Conservation (phyloP, 257 asterid genomes). For the Penstemon davidsonii region DNA sequence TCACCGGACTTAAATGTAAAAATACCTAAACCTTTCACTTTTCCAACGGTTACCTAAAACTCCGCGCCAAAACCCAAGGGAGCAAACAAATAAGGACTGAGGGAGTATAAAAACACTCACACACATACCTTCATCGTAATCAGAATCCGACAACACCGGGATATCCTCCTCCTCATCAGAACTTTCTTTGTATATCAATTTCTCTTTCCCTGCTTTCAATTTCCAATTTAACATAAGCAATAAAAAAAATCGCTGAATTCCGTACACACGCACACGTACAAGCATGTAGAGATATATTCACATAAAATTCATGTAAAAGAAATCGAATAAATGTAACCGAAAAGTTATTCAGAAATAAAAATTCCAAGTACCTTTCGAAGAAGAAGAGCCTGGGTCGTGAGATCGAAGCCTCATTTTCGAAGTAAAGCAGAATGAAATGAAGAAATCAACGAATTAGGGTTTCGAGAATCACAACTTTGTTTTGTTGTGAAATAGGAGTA, state of each 20-base stretch:
- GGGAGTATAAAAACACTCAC: background rate
- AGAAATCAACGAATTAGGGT: constrained; percentile 26
- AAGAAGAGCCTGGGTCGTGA: constrained; percentile 29
- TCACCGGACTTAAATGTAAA: background rate
- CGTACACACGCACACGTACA: background rate
- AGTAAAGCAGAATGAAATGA: background rate
- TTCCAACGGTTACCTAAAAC: no score
- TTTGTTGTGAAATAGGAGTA: background rate
- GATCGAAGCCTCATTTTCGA: constrained; percentile 45
- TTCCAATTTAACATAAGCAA: constrained; percentile 8
- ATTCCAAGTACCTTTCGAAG: constrained; percentile 35
- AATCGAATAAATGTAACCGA: no score
- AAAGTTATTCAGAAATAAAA: background rate
- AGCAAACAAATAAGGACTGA: background rate
- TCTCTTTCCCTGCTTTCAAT: constrained; percentile 36
- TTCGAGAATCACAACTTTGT: background rate
- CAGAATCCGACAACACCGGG: constrained; percentile 33
- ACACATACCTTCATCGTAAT: constrained; percentile 34
- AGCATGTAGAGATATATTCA: background rate
- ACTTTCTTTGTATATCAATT: constrained; percentile 32
- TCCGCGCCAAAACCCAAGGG: no score
- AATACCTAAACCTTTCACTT: background rate
- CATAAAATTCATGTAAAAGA: background rate
- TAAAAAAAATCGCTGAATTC: constrained; percentile 2
- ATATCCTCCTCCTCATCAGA: constrained; percentile 36